A percentile compares a stretch with the other conserved stretches of the same genome.
These are phyloP conservation scores for Penicillium thymicola DNA, from an alignment of 2,329 filamentous ascomycete genomes.

Conservation along the genomic window DNA sequence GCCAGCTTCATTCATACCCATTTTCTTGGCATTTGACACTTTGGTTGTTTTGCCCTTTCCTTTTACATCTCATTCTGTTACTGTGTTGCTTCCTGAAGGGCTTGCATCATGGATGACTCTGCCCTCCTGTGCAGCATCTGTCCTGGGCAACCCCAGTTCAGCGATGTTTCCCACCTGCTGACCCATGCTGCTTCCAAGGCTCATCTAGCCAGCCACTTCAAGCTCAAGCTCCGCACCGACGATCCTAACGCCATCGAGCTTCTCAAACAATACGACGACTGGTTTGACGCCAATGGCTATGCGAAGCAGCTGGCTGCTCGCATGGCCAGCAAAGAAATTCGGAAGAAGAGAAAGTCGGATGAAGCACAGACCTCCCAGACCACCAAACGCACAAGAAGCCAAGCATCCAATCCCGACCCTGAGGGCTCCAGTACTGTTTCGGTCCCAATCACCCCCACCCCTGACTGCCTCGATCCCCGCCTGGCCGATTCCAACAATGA, in stretches of 20 bases:
- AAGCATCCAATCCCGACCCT: neutral
- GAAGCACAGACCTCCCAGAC: slow-evolving; percentile 6
- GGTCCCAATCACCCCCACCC: slow-evolving; percentile 3
- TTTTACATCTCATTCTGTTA: slow-evolving; percentile 10
- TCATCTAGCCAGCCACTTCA: slow-evolving; percentile 82
- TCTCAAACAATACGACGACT: slow-evolving; percentile 68
- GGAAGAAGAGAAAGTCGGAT: slow-evolving; percentile 49
- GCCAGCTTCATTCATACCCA: slow-evolving; percentile 7
- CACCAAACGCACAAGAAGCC: slow-evolving; percentile 4
- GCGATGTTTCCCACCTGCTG: slow-evolving; percentile 84
- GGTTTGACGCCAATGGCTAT: slow-evolving; percentile 72
- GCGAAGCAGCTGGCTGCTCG: slow-evolving; percentile 72
- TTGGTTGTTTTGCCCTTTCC: slow-evolving; percentile 28
- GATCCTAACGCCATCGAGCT: slow-evolving; percentile 63
- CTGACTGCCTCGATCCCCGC: slow-evolving; percentile 31
- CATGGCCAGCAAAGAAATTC: slow-evolving; percentile 71
- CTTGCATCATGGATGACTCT: slow-evolving; percentile 46
- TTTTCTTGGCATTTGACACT: slow-evolving; percentile 5
- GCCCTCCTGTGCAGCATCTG: slow-evolving; percentile 81
- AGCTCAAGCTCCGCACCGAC: slow-evolving; percentile 67
- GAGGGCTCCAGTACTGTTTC: slow-evolving; percentile 1
- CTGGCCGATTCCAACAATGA: slow-evolving; percentile 18
- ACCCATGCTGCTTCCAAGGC: slow-evolving; percentile 91
- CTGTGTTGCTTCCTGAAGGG: neutral
- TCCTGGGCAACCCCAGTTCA: slow-evolving; percentile 74